Percentiles rank a stretch among this genome's conserved stretches.
Evolutionary conservation across 2,329 filamentous ascomycete genomes (phyloP).

Genomic region (Neonectria faginata): DNA sequence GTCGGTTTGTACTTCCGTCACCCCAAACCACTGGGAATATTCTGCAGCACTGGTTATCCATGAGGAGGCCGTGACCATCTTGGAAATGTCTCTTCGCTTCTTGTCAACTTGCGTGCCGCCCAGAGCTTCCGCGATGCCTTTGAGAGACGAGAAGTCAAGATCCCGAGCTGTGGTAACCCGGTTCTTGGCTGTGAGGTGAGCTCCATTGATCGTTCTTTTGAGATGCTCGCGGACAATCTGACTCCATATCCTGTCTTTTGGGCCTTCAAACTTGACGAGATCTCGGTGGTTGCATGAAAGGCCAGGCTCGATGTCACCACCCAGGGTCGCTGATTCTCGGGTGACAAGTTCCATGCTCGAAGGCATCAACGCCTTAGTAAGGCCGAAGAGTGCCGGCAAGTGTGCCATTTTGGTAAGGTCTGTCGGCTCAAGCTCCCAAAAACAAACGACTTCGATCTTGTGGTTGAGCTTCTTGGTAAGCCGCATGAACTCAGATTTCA

Average conservation of each 20-base stretch:
- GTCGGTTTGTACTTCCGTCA: conserved; percentile 28
- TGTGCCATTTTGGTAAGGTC: conserved; percentile 47
- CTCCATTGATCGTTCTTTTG: conserved; percentile 53
- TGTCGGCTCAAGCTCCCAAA: conserved; percentile 55
- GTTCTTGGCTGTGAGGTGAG: conserved; percentile 51
- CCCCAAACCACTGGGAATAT: conserved; percentile 51
- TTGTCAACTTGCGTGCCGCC: conserved; percentile 50
- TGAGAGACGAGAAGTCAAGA: conserved; percentile 50
- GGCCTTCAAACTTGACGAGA: conserved; percentile 57
- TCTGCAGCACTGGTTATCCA: conserved; percentile 54
- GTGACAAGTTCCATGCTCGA: conserved; percentile 52
- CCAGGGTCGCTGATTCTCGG: conserved; percentile 54
- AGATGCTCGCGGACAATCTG: conserved; percentile 53
- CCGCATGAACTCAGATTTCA: conserved; percentile 55
- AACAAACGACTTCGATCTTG: conserved; percentile 53
- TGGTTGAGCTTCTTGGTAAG: conserved; percentile 50
- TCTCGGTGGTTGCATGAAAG: conserved; percentile 54
- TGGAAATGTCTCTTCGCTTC: conserved; percentile 48
- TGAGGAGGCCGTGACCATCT: conserved; percentile 50
- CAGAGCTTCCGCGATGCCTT: conserved; percentile 48
- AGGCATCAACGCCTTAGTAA: conserved; percentile 43
- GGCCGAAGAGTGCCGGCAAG: conserved; percentile 30
- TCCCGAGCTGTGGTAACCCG: conserved; percentile 53
- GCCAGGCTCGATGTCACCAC: conserved; percentile 50
- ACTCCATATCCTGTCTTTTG: conserved; percentile 52